Evolutionary conservation across 176 grass and related monocot genomes (phyloP).

Genomic region (Hordeum marinum): DNA sequence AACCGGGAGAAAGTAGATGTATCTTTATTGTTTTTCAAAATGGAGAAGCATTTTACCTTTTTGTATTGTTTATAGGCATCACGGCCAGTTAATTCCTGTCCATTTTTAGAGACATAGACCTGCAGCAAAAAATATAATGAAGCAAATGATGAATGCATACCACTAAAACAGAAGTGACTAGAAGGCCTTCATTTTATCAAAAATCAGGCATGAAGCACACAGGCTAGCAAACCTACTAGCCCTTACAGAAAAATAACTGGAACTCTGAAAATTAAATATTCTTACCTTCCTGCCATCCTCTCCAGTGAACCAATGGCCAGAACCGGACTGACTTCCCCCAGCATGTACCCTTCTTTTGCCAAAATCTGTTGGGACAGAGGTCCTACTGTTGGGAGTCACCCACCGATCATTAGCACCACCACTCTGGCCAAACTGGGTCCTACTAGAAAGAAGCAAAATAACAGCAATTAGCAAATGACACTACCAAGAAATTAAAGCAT

Average conservation of each 20-base stretch:
- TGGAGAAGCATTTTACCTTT: constrained; percentile 38
- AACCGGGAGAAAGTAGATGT: constrained; percentile 11
- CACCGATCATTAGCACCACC: constrained; percentile 22
- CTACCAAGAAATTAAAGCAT: not conserved
- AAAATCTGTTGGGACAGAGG: constrained; percentile 51
- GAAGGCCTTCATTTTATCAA: not conserved
- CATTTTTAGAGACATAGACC: constrained; percentile 81
- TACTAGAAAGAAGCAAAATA: constrained; percentile 13
- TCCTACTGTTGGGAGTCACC: constrained; percentile 30
- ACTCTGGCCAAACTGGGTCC: constrained; percentile 29
- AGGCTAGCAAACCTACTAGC: not conserved
- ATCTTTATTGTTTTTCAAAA: not conserved
- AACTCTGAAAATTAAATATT: not conserved
- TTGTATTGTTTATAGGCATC: constrained; percentile 67
- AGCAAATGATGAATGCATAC: constrained; percentile 20
- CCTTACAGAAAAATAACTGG: not conserved
- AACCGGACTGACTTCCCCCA: constrained; percentile 49
- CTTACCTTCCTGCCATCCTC: constrained; percentile 70
- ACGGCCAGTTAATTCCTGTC: constrained; percentile 63
- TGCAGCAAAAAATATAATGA: constrained; percentile 37
- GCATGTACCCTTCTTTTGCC: constrained; percentile 67
- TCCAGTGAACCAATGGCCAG: constrained; percentile 85
- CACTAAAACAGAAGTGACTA: constrained; percentile 2
- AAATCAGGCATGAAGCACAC: not conserved
- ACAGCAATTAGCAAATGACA: constrained; percentile 13